phyloP scores from a whole-genome alignment of 2,329 filamentous ascomycete genomes.

The Whalleya microplaca region DNA sequence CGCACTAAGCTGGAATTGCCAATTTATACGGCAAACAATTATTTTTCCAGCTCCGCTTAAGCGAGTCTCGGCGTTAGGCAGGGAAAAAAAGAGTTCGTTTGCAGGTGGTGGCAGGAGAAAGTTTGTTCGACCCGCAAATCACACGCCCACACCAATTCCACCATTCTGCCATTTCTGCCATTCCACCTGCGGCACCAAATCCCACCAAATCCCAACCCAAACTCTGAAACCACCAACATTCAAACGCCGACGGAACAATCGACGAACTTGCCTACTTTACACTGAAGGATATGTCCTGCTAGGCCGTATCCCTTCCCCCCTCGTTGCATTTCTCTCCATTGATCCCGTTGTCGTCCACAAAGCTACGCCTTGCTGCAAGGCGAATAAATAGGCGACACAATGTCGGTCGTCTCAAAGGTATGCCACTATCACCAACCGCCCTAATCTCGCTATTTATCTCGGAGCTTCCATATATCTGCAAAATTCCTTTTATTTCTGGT shows the following conservation, averaged over 20 bases:
- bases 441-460: conserved; percentile 4
- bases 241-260: too few species aligned
- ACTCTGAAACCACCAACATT: too few species aligned
- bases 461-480: not conserved
- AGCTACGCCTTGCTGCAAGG: conserved; percentile 54
- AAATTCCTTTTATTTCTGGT: not conserved
- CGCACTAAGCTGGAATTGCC: conserved; percentile 27
- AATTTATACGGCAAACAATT: conserved; percentile 14
- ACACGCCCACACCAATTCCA: conserved; percentile 6
- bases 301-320: conserved; percentile 41
- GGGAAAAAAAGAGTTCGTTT: conserved; percentile 13
- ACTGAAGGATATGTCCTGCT: conserved; percentile 40
- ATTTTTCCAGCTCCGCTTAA: conserved; percentile 24
- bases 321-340: conserved; percentile 29
- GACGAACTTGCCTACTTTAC: conserved; percentile 19
- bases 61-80: conserved; percentile 24
- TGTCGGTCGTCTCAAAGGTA: conserved; percentile 67
- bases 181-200: too few species aligned
- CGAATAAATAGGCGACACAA: conserved; percentile 60
- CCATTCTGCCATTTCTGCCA: too few species aligned
- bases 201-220: conserved; percentile 12
- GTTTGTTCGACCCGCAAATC: conserved; percentile 15
- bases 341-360: conserved; percentile 38
- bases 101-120: conserved; percentile 10
- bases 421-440: conserved; percentile 31